Base-by-base conservation (phyloP, 2,329 filamentous ascomycete species). In the Diplodia sapinea region DNA sequence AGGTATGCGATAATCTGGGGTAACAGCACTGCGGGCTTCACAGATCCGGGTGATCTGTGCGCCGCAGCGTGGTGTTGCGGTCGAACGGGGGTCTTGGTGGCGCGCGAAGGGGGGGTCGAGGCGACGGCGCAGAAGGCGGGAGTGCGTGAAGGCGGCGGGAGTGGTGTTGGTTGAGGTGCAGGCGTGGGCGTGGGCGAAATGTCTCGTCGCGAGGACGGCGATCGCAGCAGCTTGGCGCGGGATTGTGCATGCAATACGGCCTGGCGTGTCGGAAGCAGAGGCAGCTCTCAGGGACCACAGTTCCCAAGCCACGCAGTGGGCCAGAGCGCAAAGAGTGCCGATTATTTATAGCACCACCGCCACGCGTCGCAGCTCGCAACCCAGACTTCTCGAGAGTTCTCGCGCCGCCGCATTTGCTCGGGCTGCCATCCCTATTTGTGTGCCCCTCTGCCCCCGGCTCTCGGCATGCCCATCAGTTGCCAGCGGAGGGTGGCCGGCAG, bases 11-110 rank as follows among this genome's bases (percentile, higher is more conserved):
- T 26, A 64, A 68, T 68, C 66, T 64, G 66, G 66, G 66, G 66
- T 68, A 68, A 64, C 51, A 64, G 57, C 59, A 52, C 36, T 54
- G 55, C 65, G 59, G 59, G 47, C 59, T 63, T 63, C 59, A 63
- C 59, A 63, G 59, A 63, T 63, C 59, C 43, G 56, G 65, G 49
- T 52, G 65, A 67, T 67, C 65, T 61, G 65, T 62, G 65, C 65
- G 65, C 65, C 55, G 65, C 43, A 57, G 65, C 49, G 55, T 59
- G 55, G 65, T 61, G 47, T 57, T 57, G 65, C 40, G 54, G 65
- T 43, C 65, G n/a, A 38, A 40, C n/a, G 65, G 26, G 65, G 65
- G 55, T 29, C 33, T 54, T 26, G 47, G 33, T 17, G 55, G 65
- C 56, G 55, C 36, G 23, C 43, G 43, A 11, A 20, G 36, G 36